Percentiles rank a stretch among this genome's conserved stretches.
Evolutionary conservation across 257 asterid species (phyloP).

Genomic region (Leonotis leonurus): DNA sequence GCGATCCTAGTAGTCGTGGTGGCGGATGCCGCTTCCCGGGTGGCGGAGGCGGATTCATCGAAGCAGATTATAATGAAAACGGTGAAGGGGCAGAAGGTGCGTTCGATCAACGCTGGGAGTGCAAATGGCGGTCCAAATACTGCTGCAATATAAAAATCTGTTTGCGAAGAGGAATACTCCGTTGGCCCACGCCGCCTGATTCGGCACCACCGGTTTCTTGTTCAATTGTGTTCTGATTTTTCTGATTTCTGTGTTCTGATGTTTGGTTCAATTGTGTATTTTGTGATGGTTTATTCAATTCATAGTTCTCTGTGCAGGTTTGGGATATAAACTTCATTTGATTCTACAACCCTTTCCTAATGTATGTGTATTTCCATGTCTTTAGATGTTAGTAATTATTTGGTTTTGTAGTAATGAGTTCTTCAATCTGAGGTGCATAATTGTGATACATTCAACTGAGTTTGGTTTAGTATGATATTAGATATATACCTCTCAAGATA

Average conservation of each 20-base stretch:
- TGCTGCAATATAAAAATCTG: constrained; percentile 72
- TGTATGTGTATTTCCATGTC: neutral
- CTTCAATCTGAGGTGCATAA: no score
- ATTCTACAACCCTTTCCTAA: neutral
- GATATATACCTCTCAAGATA: no score
- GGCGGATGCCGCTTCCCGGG: neutral
- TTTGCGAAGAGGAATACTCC: constrained; percentile 72
- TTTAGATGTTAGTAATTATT: neutral
- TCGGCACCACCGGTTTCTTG: constrained; percentile 62
- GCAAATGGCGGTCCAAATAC: constrained; percentile 37
- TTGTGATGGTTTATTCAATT: no score
- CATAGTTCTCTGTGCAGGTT: no score
- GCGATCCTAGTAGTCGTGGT: constrained; percentile 18
- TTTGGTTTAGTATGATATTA: no score
- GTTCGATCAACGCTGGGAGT: constrained; percentile 80
- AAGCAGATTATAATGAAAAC: constrained; percentile 38
- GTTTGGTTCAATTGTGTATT: no score
- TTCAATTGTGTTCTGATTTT: no score
- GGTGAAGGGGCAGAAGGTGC: constrained; percentile 57
- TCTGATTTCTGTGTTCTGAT: no score
- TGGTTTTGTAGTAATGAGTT: neutral
- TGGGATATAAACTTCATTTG: no score
- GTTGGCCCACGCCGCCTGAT: constrained; percentile 66
- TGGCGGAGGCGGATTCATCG: constrained; percentile 27
- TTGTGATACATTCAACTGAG: no score